Evolutionary conservation across 1,284 basidiomycete genomes (phyloP).

Genomic region (Ustilago vetiveriae): DNA sequence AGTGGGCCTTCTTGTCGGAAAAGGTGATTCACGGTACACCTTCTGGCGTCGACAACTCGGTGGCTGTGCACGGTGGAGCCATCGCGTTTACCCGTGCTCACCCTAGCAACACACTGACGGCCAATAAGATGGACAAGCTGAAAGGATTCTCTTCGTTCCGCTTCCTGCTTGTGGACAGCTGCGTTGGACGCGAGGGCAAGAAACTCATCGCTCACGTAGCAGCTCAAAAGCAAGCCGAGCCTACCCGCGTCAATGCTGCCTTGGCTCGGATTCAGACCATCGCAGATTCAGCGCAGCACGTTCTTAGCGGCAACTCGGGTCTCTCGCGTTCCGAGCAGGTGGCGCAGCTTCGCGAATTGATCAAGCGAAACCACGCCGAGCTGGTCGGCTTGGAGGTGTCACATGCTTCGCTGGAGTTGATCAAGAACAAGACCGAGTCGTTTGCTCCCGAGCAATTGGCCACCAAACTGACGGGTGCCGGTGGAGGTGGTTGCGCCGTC

Average conservation of each 20-base stretch:
- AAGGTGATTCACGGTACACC: constrained; percentile 98
- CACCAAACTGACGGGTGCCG: constrained; percentile 98
- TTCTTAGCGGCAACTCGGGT: constrained; percentile 39
- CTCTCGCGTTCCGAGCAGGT: constrained; percentile 28
- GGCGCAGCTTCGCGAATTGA: constrained; percentile 66
- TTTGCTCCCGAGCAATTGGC: constrained; percentile 73
- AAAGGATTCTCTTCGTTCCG: constrained; percentile 75
- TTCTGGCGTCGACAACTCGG: constrained; percentile 96
- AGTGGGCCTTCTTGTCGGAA: constrained; percentile 93
- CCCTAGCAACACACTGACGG: constrained; percentile 72
- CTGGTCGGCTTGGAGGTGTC: constrained; percentile 91
- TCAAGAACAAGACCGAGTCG: constrained; percentile 77
- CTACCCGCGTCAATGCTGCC: constrained; percentile 60
- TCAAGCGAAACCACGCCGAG: constrained; percentile 87
- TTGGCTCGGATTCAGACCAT: constrained; percentile 48
- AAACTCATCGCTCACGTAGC: constrained; percentile 88
- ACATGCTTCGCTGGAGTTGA: constrained; percentile 85
- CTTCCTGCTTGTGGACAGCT: constrained; percentile 92
- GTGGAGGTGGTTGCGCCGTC: constrained; percentile 97
- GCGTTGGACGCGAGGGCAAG: constrained; percentile 92
- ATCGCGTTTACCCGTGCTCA: constrained; percentile 86
- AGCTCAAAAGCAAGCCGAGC: constrained; percentile 76
- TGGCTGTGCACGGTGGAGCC: constrained; percentile 91
- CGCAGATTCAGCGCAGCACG: constrained; percentile 47
- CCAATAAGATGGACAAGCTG: constrained; percentile 81